These are phyloP conservation scores for Saccharomycopsis malanga DNA, from an alignment of 805 yeast genomes.

Conservation along the genomic window DNA sequence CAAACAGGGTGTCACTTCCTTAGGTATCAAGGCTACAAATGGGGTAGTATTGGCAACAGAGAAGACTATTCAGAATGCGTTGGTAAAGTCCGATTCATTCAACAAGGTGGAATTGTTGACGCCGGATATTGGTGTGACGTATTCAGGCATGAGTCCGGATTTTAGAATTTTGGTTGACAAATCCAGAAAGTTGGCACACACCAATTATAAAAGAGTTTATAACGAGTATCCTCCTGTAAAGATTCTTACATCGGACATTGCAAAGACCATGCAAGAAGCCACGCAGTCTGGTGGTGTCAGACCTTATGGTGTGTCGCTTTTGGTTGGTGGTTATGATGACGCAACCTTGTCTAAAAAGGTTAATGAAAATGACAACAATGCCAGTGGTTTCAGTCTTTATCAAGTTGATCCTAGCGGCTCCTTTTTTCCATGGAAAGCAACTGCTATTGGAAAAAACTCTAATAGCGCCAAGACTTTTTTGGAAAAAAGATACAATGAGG, in stretches of 20 bases:
- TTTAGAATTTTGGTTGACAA: constrained; percentile 90
- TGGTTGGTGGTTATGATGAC: constrained; percentile 92
- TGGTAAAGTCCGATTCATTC: constrained; percentile 66
- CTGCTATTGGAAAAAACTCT: constrained; percentile 96
- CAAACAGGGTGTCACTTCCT: constrained; percentile 94
- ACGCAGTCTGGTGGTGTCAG: constrained; percentile 98
- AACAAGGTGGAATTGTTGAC: constrained; percentile 78
- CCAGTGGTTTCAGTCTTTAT: constrained; percentile 62
- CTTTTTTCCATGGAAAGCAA: constrained; percentile 98
- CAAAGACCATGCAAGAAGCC: constrained; percentile 96
- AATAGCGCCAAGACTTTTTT: constrained; percentile 94
- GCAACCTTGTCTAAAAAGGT: constrained; percentile 27
- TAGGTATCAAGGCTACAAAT: constrained; percentile 90
- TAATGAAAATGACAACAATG: constrained; percentile 31
- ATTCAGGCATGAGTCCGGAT: constrained; percentile 99
- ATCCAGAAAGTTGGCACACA: constrained; percentile 88
- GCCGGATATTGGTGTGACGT: constrained; percentile 94
- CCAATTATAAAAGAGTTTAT: constrained; percentile 85
- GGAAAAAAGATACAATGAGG: constrained; percentile 98
- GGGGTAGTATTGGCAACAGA: constrained; percentile 97
- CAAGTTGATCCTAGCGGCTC: constrained; percentile 99
- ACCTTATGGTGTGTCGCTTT: constrained; percentile 94
- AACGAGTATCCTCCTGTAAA: constrained; percentile 97
- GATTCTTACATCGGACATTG: constrained; percentile 88
- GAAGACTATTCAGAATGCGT: constrained; percentile 74